Evolutionary conservation across 805 yeast species (phyloP), one percentile per base, ranked within the genome.

Genomic region (Yamadazyma insecticola): DNA sequence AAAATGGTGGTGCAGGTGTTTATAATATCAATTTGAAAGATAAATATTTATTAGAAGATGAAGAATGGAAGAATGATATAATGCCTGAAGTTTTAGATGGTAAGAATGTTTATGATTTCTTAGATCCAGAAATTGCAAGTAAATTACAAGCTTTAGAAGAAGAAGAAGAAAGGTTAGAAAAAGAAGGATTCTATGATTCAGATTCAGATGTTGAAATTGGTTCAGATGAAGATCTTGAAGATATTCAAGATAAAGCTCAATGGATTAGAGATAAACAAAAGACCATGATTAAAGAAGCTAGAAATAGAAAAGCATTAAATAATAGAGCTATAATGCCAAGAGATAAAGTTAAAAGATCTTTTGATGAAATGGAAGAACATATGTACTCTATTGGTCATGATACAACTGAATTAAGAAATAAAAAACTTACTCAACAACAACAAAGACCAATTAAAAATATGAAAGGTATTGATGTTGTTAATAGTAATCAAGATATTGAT

Each of bases 1-100:
- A 83, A 57, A 86, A 92, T 51, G 98, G 98, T 55, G 98, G 98
- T 56, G 97, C 98, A 26, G 98, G 98, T 72, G 98, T 92, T 21
- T 92, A 67, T 72, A 92, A 88, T 67, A 76, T 92, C 55, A 88
- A 92, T 67, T 71, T 92, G 65, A 86, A 88, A 58, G 97, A 90
- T 54, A 83, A 81, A 52, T 92, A 94, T 62, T 47, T 92, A 40
- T 70, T 92, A 47, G 98, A 90, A 47, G 90, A 92, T 55, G 97
- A 90, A 31, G 94, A 86, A 43, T 92, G 99, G 99, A 90, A 90
- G 74, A 78, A 87, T 45, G 99, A 92, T 61, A 74, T 82, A 41
- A 87, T 92, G 87, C 99, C 99, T 16, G 99, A 92, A 70, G 74
- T 92, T 33, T 68, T 92, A 56, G 88, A 92, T 53, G 99, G 99